These are phyloP conservation scores for Tylopilus plumbeoviolaceoides DNA, from an alignment of 768 basidiomycete species.

Conservation along the genomic window DNA sequence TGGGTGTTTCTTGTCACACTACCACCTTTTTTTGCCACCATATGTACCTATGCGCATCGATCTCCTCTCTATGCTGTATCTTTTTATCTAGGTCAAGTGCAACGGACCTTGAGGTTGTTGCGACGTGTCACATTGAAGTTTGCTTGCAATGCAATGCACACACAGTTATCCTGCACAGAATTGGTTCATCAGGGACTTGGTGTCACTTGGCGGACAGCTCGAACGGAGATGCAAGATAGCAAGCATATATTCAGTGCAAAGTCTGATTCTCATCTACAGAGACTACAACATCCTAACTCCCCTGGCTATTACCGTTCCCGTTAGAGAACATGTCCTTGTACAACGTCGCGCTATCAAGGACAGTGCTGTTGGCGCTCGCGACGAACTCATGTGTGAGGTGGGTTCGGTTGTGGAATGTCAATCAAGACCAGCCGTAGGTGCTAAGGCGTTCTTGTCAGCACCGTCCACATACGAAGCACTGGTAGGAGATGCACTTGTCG, in stretches of 20 bases:
- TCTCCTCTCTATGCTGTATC: constrained; percentile 23
- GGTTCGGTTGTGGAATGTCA: constrained; percentile 29
- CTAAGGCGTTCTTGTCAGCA: constrained; percentile 1
- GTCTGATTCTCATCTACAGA: neutral
- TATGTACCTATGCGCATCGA: constrained; percentile 33
- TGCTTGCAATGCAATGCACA: constrained; percentile 3
- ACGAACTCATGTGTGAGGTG: constrained; percentile 29
- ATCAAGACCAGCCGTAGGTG: constrained; percentile 26
- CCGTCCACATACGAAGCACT: no score
- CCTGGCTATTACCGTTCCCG: neutral
- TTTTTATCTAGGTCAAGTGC: neutral
- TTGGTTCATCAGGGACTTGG: neutral
- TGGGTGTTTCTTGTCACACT: neutral
- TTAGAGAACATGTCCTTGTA: constrained; percentile 18
- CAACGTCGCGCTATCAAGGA: constrained; percentile 22
- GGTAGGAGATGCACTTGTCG: no score
- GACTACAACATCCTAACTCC: neutral
- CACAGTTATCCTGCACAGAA: neutral
- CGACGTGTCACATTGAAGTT: constrained; percentile 4
- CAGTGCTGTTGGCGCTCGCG: constrained; percentile 26
- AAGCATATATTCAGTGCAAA: neutral
- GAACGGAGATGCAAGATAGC: neutral
- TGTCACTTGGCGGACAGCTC: neutral
- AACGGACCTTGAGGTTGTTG: neutral
- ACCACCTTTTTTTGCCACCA: constrained; percentile 1